phyloP scores from a whole-genome alignment of 1,139 yeast genomes.

The Nakaseomyces sp. region DNA sequence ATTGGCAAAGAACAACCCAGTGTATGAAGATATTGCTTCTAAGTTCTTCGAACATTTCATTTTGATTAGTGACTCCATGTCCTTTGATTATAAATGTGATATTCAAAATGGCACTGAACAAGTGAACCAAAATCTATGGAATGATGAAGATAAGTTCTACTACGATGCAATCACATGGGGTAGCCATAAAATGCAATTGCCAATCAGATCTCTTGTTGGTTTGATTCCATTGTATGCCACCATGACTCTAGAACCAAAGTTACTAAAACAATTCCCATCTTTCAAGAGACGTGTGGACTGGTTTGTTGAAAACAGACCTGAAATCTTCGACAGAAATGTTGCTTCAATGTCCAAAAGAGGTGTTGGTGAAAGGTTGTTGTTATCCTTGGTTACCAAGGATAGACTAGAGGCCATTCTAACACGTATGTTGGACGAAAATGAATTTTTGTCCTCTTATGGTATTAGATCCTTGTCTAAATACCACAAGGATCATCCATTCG shows the following conservation, averaged over 20 bases:
- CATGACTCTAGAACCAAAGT: constrained; percentile 80
- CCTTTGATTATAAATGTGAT: constrained; percentile 40
- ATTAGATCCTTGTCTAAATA: constrained; percentile 82
- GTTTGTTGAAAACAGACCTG: constrained; percentile 68
- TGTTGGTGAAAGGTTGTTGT: constrained; percentile 72
- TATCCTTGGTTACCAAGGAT: constrained; percentile 77
- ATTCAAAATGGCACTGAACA: constrained; percentile 31
- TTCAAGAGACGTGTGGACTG: constrained; percentile 81
- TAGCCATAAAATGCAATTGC: constrained; percentile 60
- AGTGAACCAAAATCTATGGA: constrained; percentile 70
- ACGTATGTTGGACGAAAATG: constrained; percentile 81
- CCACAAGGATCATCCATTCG: constrained; percentile 80
- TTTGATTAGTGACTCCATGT: constrained; percentile 92
- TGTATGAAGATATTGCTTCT: constrained; percentile 90
- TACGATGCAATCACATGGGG: constrained; percentile 88
- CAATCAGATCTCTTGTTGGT: constrained; percentile 87
- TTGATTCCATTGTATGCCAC: constrained; percentile 89
- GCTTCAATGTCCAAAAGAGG: constrained; percentile 85
- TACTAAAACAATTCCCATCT: constrained; percentile 69
- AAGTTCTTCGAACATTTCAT: constrained; percentile 92
- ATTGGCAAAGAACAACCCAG: constrained; percentile 75
- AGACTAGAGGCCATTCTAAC: constrained; percentile 68
- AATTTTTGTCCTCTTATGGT: constrained; percentile 81
- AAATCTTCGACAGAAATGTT: constrained; percentile 76
- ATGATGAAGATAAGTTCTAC: constrained; percentile 80